Base-by-base conservation (phyloP, 805 yeast genomes). In the Ogataea nitratoaversa region DNA sequence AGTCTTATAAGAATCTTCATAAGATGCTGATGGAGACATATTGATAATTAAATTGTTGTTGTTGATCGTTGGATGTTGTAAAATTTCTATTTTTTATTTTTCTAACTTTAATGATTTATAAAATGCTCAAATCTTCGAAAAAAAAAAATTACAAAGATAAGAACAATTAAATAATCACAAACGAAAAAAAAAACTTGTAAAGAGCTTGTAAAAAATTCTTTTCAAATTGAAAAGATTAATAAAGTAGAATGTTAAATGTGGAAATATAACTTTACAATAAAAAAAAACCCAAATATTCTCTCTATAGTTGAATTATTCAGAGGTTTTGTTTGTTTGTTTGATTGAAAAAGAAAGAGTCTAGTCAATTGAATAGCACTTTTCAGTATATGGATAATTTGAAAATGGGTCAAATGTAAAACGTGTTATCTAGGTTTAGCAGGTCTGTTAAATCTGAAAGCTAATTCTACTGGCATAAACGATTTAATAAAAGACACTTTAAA, bases 371-470 rank as follows among this genome's bases (percentile, higher is more conserved):
- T n/a, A n/a, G n/a, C n/a, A n/a, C n/a, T n/a, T n/a, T n/a, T n/a
- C n/a, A n/a, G n/a, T n/a, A n/a, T n/a, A n/a, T n/a, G n/a, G n/a
- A n/a, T n/a, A n/a, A n/a, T n/a, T n/a, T n/a, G n/a, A n/a, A n/a
- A n/a, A n/a, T 25, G 24, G 40, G 12, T 36, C 8, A 30, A 20
- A 29, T 25, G 14, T 20, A 23, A 23, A n/a, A 39, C 42, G 44
- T 48, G 47, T 59, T 59, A 59, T 59, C 64, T 53, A 41, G 64
- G 61, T 57, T 54, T 58, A 38, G 63, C 59, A 41, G 60, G 63
- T 45, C 48, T 57, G 54, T 57, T 58, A 52, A 48, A 57, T 44
- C 52, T 46, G 41, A 58, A 56, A 22, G 62, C 59, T 40, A 56
- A 40, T 38, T 54, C 61, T 58, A 49, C 47, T 46, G 57, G 57